Percentiles rank a stretch among this genome's conserved stretches.
These are phyloP conservation scores for Xenoacremonium recifei DNA, from an alignment of 2,329 filamentous ascomycete species.

Conservation along the genomic window DNA sequence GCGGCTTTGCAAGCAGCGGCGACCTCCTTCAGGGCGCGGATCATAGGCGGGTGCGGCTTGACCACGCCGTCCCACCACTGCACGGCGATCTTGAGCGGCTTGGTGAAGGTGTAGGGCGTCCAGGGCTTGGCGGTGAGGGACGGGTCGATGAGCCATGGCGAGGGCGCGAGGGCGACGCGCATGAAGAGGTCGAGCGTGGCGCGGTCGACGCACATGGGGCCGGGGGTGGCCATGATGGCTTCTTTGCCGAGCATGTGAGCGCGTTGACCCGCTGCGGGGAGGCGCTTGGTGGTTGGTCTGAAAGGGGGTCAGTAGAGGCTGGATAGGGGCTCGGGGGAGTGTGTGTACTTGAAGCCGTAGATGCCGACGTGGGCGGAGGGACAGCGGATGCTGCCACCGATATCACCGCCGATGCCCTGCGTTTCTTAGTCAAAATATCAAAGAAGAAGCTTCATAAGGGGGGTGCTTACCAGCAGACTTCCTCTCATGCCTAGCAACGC, in stretches of 20 bases:
- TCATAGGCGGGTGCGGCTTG: conserved; percentile 58
- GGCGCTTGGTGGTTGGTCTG: conserved; percentile 31
- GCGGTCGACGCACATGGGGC: conserved; percentile 34
- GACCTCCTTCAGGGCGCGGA: conserved; percentile 53
- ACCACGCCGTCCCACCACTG: conserved; percentile 60
- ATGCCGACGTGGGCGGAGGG: conserved; percentile 36
- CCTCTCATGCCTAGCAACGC: conserved; percentile 41
- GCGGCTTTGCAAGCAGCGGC: conserved; percentile 47
- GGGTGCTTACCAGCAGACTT: conserved; percentile 31
- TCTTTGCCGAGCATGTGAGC: conserved; percentile 34
- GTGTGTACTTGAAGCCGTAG: conserved; percentile 32
- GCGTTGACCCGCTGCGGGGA: conserved; percentile 26
- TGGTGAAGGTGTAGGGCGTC: conserved; percentile 31
- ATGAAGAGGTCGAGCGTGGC: conserved; percentile 35
- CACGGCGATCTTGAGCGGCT: conserved; percentile 58
- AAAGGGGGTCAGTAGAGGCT: no score
- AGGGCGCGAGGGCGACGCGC: conserved; percentile 27
- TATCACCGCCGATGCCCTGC: conserved; percentile 40
- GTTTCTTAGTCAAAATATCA: not conserved
- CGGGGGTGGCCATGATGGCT: conserved; percentile 30
- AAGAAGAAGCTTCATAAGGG: accelerated
- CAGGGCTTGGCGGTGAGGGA: conserved; percentile 31
- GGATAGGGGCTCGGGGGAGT: not conserved
- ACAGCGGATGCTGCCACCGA: conserved; percentile 39
- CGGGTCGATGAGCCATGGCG: conserved; percentile 35